Conservation (phyloP, 805 yeast species). For the Schwanniomyces vanrijiae region DNA sequence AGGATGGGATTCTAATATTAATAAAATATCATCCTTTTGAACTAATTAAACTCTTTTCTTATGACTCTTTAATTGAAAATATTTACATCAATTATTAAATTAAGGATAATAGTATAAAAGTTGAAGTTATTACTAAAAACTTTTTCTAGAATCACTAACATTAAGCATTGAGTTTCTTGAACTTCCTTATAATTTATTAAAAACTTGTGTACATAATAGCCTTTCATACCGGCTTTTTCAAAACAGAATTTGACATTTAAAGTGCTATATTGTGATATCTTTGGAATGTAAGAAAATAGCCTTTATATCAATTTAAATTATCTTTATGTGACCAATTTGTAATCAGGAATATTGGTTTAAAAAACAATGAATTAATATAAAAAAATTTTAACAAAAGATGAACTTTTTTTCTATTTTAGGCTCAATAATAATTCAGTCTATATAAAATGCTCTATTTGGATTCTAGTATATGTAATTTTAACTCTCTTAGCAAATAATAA, state of each 20-base stretch:
- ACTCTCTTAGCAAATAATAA: slow-evolving; percentile 32
- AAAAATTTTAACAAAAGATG: slow-evolving; percentile 27
- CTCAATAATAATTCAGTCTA: slow-evolving; percentile 41
- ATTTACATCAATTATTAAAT: slow-evolving; percentile 14
- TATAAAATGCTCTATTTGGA: slow-evolving; percentile 47
- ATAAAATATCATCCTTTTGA: slow-evolving; percentile 47
- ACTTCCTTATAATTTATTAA: slow-evolving; percentile 11
- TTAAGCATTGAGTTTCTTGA: slow-evolving; percentile 10
- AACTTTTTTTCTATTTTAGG: slow-evolving; percentile 43
- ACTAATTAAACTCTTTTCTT: slow-evolving; percentile 30
- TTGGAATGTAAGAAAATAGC: slow-evolving; percentile 33
- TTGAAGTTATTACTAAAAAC: slow-evolving; percentile 5
- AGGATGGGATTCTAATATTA: slow-evolving; percentile 57
- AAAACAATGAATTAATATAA: slow-evolving; percentile 42
- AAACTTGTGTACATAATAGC: not conserved
- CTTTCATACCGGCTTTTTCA: not conserved
- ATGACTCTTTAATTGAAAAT: slow-evolving; percentile 13
- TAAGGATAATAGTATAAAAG: slow-evolving; percentile 3
- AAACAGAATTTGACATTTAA: slow-evolving; percentile 12
- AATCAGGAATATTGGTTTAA: slow-evolving; percentile 34
- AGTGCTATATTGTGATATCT: slow-evolving; percentile 45
- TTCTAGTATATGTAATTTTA: slow-evolving; percentile 45
- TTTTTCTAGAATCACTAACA: slow-evolving; percentile 4
- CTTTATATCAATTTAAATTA: slow-evolving; percentile 26
- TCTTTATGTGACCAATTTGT: slow-evolving; percentile 9